Base-by-base conservation (phyloP, 2,329 filamentous ascomycete genomes). In the Venturia nashicola region DNA sequence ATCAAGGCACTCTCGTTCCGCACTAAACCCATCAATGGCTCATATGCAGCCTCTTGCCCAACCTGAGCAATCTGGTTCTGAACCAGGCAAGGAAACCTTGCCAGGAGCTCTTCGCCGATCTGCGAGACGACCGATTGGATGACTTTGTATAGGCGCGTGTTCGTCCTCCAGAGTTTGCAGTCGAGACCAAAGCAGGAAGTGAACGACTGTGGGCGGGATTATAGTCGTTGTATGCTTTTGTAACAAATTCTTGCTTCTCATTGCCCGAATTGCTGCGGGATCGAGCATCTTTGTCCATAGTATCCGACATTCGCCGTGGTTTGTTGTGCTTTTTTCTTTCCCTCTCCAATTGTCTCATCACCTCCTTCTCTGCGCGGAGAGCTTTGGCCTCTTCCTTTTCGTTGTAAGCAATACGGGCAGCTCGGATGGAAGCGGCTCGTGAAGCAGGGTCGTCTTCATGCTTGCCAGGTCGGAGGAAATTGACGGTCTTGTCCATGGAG, bases 351-450 rank as follows among this genome's bases (percentile, higher is more conserved):
- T 76, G 76, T 74, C 74, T 82, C 65, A 75, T 70, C 59, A 76
- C 78, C 63, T 83, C 81, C 68, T 80, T 77, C 68, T 84, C 80
- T 57, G 78, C 73, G 67, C 82, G 82, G 61, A 76, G 78, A 63
- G 78, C 78, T 68, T 85, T 85, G 43, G 78, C 80, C 4, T 79
- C 81, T 72, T 85, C 82, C 67, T 83, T 82, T 67, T 84, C 81
- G 65, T 82, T 77, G 69, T 84, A 85, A 40, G 83, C 82, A 61
- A 79, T 75, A 7, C 83, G 78, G 5, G 81, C 79, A 55, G 80
- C 81, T 63, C 80, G 79, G 11, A 86, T 82, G 4, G 79, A 79
- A 20, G 82, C 82, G 51, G 82, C 82, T 46, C 82, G 78, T 5
- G 79, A 79, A 39, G 79, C 76, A 8, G 82, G 77, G 67, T 85